Evolutionary conservation across 108 stramenopile species (phyloP), one percentile per base, ranked within the genome.

Genomic region (Asterionellopsis glacialis): DNA sequence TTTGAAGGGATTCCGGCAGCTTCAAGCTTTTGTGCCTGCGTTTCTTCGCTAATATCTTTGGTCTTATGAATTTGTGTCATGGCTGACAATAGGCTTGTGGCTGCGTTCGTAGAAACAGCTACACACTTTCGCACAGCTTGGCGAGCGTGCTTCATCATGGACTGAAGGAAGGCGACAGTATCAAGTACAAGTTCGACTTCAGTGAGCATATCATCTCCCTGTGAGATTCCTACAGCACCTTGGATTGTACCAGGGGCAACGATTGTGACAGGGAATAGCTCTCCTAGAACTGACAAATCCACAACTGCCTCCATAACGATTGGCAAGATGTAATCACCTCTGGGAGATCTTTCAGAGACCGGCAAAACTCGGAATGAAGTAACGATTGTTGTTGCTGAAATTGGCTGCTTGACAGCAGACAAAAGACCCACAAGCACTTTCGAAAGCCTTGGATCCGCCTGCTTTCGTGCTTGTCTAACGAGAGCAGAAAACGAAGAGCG

Each of bases 241-340:
- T 57, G 56, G 5, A 57, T 57, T 2, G 56, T 57, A 16, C 56
- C 56, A 39, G 56, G 56, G n/a, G 56, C 56, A 39, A 57, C 56
- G 11, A 39, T 18, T n/a, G 38, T 57, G 56, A 57, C 56, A 16
- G 56, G 28, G n/a, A 57, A 3, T 15, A 57, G 40, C 15, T 42
- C 39, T 26, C 56, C 56, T 2, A 57, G 39, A 42, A 58, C 52
- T 10, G 52, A 55, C 12, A 63, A 50, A 59, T 74, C 44, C 22
- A 51, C 26, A 13, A 53, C n/a, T 10, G 22, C 16, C 22, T 51
- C 42, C 21, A 65, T 25, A 1, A 61, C 47, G 16, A 61, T 14
- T 18, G 60, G 60, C 21, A 49, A 6, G 14, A 61, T 16, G 23
- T 19, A 28, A 12, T 61, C 48, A 5, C 60, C 45, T n/a, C 23